Percentiles rank a stretch among this genome's conserved stretches.
Conservation (phyloP, 1,284 basidiomycete species). For the Pseudomicrostroma phylloplanum region DNA sequence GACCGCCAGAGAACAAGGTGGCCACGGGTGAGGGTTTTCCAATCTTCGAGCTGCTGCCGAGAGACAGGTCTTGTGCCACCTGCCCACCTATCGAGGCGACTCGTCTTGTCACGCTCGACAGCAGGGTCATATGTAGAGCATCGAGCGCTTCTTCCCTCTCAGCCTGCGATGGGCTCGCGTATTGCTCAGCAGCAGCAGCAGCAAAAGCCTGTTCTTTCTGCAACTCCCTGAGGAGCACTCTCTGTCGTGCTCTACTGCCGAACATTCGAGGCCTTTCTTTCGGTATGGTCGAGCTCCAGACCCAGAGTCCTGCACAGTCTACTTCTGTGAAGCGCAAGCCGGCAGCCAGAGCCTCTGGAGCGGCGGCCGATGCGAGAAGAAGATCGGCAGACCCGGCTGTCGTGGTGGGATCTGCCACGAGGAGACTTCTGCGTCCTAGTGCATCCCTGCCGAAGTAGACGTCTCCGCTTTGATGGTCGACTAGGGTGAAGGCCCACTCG, state of each 20-base stretch:
- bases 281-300: not conserved
- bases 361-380: conserved; percentile 64
- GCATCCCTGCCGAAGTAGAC: conserved; percentile 81
- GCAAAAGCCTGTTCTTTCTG: not conserved
- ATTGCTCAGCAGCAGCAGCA: not conserved
- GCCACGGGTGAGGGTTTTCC: conserved; percentile 58
- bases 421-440: conserved; percentile 79
- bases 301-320: conserved; percentile 59
- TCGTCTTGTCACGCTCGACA: conserved; percentile 51
- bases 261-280: not conserved
- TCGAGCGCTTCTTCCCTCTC: conserved; percentile 28
- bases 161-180: not conserved
- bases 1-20: conserved; percentile 89
- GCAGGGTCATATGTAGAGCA: conserved; percentile 49
- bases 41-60: conserved; percentile 11
- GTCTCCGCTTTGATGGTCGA: conserved; percentile 44
- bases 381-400: conserved; percentile 55
- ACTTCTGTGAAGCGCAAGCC: conserved; percentile 61
- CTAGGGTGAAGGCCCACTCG: conserved; percentile 39
- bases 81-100: conserved; percentile 53
- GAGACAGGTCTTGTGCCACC: not conserved
- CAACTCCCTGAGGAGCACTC: not conserved
- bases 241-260: not conserved
- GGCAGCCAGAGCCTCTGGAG: conserved; percentile 55
- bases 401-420: conserved; percentile 58